Evolutionary conservation across 1,284 basidiomycete genomes (phyloP), one percentile per base, ranked within the genome.

Genomic region (Puccinia hordei): DNA sequence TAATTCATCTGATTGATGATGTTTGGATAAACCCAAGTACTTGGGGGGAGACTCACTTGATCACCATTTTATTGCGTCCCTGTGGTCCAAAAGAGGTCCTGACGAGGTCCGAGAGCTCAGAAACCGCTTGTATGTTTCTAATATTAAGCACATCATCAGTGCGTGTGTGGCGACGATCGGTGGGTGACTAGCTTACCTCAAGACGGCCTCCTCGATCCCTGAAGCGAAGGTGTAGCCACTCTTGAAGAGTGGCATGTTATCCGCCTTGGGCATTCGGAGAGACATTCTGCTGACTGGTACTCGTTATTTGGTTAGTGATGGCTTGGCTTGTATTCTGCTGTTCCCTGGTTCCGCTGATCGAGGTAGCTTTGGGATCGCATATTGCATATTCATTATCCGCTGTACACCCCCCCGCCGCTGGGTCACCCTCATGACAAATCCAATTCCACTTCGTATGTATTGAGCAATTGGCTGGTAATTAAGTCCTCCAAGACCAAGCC

Each of bases 111-210:
- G 94, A 94, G 73, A 99, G 89, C 86, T 99, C 96, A 73, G 90
- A 89, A 30, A 98, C 93, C 13, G 97, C 96, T 85, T 95, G 92
- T 84, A 98, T 98, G 88, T 98, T 99, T 82, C 96, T 90, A 85
- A 71, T 33, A 57, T 87, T 27, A 33, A 66, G 15, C 1, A 4
- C 38, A 71, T 22, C 55, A 59, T 30, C 30, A 61, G 63, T 24
- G 5, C 22, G 5, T 24, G 41, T 13, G 38, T 2, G 19, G 35
- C n/a, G 63, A 27, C 5, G 24, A 59, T 69, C 44, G 24, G 17
- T 24, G 35, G 61, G 61, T 55, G 24, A 49, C 33, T 63, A 82
- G 77, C 68, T 38, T 83, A 79, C 82, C 84, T 81, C 69, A 85
- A 83, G 46, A 85, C 84, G 33, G 85, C 84, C 80, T 85, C 85